phyloP scores from a whole-genome alignment of 2,329 filamentous ascomycete species.

The Hymenoscyphus repandus region DNA sequence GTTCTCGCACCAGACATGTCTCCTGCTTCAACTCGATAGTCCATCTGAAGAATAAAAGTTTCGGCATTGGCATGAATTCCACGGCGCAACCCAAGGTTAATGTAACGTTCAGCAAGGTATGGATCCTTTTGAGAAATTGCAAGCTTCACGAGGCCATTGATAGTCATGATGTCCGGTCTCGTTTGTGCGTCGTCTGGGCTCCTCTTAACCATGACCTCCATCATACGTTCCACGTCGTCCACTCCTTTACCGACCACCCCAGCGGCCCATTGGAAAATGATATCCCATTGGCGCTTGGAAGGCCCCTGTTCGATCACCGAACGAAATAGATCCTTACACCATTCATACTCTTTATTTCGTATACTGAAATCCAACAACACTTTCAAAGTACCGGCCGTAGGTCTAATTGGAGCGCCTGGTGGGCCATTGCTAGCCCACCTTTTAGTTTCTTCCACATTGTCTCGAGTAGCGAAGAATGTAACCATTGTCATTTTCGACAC shows the following conservation, averaged over 20 bases:
- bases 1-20: conserved; percentile 66
- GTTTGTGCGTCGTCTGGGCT: conserved; percentile 41
- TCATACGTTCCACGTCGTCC: conserved; percentile 68
- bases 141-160: conserved; percentile 71
- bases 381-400: conserved; percentile 41
- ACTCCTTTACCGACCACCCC: conserved; percentile 63
- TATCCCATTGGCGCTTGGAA: conserved; percentile 60
- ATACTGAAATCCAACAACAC: conserved; percentile 57
- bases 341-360: conserved; percentile 53
- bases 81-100: conserved; percentile 59
- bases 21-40: conserved; percentile 66
- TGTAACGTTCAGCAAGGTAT: conserved; percentile 68
- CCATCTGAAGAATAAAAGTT: conserved; percentile 70
- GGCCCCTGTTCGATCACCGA: conserved; percentile 36
- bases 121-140: conserved; percentile 66
- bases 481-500: conserved; percentile 51
- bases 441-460: conserved; percentile 57
- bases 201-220: conserved; percentile 56
- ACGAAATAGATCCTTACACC: conserved; percentile 57
- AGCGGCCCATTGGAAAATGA: conserved; percentile 70
- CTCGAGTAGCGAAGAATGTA: conserved; percentile 53
- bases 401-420: not conserved
- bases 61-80: conserved; percentile 61
- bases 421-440: conserved; percentile 57
- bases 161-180: conserved; percentile 61